A percentile compares a stretch with the other conserved stretches of the same genome.
Conservation (phyloP, 2,329 filamentous ascomycete genomes). For the Apiospora phragmitis region DNA sequence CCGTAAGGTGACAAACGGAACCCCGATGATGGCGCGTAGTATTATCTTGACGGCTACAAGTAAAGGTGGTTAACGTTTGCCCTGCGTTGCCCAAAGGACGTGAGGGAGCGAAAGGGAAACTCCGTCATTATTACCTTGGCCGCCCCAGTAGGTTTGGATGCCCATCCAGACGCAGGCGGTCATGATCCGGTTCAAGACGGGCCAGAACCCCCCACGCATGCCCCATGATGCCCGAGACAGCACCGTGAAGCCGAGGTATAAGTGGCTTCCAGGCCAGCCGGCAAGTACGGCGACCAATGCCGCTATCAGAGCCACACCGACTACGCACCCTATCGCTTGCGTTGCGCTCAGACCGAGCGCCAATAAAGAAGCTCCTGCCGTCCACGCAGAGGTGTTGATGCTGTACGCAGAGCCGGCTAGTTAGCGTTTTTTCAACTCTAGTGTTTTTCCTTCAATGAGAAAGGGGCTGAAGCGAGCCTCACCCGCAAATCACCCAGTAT, state of each 20-base stretch:
- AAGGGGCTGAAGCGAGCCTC: neutral
- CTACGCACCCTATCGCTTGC: slow-evolving; percentile 31
- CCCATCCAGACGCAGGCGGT: slow-evolving; percentile 34
- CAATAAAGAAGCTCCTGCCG: slow-evolving; percentile 26
- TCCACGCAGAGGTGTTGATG: slow-evolving; percentile 30
- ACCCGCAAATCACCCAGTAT: slow-evolving; percentile 32
- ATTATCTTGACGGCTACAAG: slow-evolving; percentile 29
- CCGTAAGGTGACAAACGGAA: slow-evolving; percentile 24
- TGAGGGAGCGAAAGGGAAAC: too few species aligned
- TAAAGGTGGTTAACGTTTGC: neutral
- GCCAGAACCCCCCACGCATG: slow-evolving; percentile 34
- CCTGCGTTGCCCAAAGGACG: neutral
- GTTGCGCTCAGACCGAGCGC: slow-evolving; percentile 30
- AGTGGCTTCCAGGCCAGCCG: slow-evolving; percentile 35
- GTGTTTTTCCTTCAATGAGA: neutral
- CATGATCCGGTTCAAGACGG: slow-evolving; percentile 31
- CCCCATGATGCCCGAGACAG: slow-evolving; percentile 25
- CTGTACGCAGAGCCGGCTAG: neutral
- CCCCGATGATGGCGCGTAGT: slow-evolving; percentile 29
- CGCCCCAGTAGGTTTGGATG: slow-evolving; percentile 30
- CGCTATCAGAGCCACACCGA: slow-evolving; percentile 33
- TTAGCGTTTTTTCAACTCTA: neutral
- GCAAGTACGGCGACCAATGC: slow-evolving; percentile 33
- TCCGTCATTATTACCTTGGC: slow-evolving; percentile 20
- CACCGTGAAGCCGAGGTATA: slow-evolving; percentile 35